Evolutionary conservation across 202 grass and related monocot species (phyloP), one percentile per base, ranked within the genome.

Genomic region (Zizania palustris): DNA sequence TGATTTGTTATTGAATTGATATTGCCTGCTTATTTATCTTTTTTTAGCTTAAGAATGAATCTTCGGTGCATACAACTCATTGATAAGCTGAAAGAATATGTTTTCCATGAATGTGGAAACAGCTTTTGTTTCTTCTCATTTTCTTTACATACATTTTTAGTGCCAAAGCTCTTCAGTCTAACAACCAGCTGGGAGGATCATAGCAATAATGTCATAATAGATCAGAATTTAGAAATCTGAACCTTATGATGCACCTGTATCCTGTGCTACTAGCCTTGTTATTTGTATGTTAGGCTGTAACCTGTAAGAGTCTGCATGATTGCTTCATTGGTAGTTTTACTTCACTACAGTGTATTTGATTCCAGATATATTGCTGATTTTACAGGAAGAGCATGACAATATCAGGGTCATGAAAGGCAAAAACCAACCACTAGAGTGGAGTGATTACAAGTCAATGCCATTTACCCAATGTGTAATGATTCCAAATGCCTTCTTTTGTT

Each of bases 381-480:
- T 83, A 63, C 83, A 97, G 93, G 88, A 86, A 84, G 91, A 98
- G 68, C 91, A 98, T 55, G 84, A 93, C 49, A 80, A 74, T 9
- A 99, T 96, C 63, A 93, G 87, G 78, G 78, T 59, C 14, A 50
- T 58, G 40, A 91, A 93, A 84, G 79, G 65, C 16, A 60, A 84
- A 60, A 85, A 58, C 15, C 85, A 83, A 56, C 67, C 81, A 43
- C 60, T 96, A 60, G 81, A 92, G 46, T 96, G 92, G 92, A 73
- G 63, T 0, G 90, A 99, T 65, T 99, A 96, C 96, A 99, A 99
- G 83, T 99, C 92, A 3, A 99, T 99, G 96, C 84, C 88, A 72
- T 96, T 99, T 71, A 99, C 96, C 5, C 96, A 96, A 93, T 96
- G 79, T 82, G 96, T 98, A 98, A 84, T 75, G 18, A 63, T 60